Conservation (phyloP, 495 filamentous ascomycete genomes). For the Umbilicaria muhlenbergii region DNA sequence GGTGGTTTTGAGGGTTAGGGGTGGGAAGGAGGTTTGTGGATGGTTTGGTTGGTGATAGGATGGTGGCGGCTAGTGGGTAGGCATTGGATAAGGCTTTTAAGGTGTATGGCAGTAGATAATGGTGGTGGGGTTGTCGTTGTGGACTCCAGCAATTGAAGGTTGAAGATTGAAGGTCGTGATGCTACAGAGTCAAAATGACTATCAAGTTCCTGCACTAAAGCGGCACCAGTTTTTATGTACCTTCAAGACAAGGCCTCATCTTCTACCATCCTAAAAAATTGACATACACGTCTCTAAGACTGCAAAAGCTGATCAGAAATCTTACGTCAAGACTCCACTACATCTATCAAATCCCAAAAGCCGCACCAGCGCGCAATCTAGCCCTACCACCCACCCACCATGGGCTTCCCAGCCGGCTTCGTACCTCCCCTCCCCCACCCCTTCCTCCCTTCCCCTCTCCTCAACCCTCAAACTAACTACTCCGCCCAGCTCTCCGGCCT, state of each 20-base stretch:
- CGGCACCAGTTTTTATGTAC: constrained; percentile 12
- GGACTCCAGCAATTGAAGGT: constrained; percentile 16
- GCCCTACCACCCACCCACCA: constrained; percentile 13
- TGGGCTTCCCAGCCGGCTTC: constrained; percentile 74
- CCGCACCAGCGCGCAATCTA: too few relatives aligned
- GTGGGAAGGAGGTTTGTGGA: not conserved
- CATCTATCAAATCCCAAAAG: not conserved
- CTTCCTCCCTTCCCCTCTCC: not conserved
- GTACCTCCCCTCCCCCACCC: constrained; percentile 32
- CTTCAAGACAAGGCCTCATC: not conserved
- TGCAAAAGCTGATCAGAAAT: not conserved
- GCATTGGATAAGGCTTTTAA: not conserved
- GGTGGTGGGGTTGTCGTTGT: not conserved
- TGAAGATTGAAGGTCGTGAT: constrained; percentile 13
- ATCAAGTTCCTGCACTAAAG: constrained; percentile 19
- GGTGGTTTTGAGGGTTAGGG: not conserved
- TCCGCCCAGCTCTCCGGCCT: constrained; percentile 45
- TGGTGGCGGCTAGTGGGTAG: constrained; percentile 5
- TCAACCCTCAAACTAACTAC: not conserved
- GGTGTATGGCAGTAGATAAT: not conserved
- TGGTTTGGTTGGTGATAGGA: not conserved
- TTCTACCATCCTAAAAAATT: not conserved
- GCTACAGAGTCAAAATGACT: constrained; percentile 13
- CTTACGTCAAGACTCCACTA: not conserved
- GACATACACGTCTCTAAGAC: not conserved